A percentile compares a stretch with the other conserved stretches of the same genome.
Conservation (phyloP, 2,329 filamentous ascomycete species). For the Venturia asperata region DNA sequence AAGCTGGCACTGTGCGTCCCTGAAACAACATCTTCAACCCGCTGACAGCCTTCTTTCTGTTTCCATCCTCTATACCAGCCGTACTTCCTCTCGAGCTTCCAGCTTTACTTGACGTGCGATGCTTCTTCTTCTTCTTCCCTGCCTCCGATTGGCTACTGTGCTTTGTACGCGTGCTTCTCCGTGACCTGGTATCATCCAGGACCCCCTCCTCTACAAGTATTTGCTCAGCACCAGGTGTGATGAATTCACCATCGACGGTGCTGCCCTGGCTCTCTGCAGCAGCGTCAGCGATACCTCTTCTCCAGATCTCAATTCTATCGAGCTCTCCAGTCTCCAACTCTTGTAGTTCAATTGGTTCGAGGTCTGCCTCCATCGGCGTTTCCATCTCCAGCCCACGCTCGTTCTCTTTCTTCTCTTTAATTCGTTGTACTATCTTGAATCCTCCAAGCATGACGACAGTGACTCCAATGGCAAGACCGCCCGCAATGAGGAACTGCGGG, state of each 20-base stretch:
- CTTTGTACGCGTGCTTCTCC: background rate
- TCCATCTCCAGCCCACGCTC: background rate
- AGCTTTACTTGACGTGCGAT: background rate
- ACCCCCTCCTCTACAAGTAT: conserved; percentile 42
- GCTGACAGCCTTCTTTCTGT: conserved; percentile 14
- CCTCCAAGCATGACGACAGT: conserved; percentile 93
- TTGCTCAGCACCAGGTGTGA: conserved; percentile 51
- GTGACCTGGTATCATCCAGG: conserved; percentile 29
- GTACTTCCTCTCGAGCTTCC: conserved; percentile 12
- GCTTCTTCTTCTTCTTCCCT: conserved; percentile 9
- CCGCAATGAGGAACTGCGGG: conserved; percentile 91
- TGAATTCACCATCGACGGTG: conserved; percentile 59
- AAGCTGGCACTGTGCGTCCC: background rate
- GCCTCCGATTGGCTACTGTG: conserved; percentile 10
- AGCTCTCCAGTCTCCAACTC: conserved; percentile 52
- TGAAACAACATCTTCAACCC: conserved; percentile 13
- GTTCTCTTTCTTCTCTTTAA: conserved; percentile 44
- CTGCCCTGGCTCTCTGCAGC: conserved; percentile 49
- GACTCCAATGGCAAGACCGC: conserved; percentile 81
- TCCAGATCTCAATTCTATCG: conserved; percentile 55
- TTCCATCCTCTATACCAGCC: background rate
- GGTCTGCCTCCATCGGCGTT: conserved; percentile 5
- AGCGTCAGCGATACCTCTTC: conserved; percentile 55
- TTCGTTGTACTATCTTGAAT: conserved; percentile 93
- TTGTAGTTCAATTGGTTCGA: conserved; percentile 39